phyloP scores from a whole-genome alignment of 2,329 filamentous ascomycete genomes.

The Spiromastix sp. region DNA sequence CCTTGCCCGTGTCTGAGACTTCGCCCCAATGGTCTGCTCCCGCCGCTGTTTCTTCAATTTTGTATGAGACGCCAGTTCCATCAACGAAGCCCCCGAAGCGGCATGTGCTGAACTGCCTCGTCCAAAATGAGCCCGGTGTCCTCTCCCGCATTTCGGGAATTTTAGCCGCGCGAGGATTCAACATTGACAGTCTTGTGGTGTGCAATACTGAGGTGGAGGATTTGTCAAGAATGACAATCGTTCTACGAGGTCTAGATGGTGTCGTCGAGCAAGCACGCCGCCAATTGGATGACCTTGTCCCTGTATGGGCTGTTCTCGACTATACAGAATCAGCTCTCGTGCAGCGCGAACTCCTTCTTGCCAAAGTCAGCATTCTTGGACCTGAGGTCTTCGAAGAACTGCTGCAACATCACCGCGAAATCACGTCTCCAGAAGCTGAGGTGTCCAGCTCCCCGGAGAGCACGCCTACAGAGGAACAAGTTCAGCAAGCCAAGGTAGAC shows the following conservation, averaged over 20 bases:
- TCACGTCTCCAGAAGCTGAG: constrained; percentile 47
- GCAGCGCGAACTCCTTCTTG: constrained; percentile 87
- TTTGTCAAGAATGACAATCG: constrained; percentile 96
- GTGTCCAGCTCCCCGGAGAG: constrained; percentile 13
- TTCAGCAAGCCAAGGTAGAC: too few species aligned
- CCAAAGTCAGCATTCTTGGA: constrained; percentile 92
- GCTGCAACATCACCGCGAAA: constrained; percentile 88
- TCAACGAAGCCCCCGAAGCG: constrained; percentile 78
- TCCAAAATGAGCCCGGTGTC: constrained; percentile 97
- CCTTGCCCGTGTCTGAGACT: constrained; percentile 65
- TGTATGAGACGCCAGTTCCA: constrained; percentile 91
- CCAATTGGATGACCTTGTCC: constrained; percentile 91
- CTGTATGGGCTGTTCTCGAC: constrained; percentile 95
- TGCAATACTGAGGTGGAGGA: constrained; percentile 97
- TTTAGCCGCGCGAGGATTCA: constrained; percentile 90
- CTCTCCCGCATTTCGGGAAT: constrained; percentile 94
- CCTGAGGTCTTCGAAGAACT: constrained; percentile 98
- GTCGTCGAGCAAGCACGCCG: constrained; percentile 94
- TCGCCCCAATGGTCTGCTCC: constrained; percentile 78
- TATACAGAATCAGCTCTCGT: constrained; percentile 89
- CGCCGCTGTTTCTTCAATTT: constrained; percentile 92
- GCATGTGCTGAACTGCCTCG: constrained; percentile 94
- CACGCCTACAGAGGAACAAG: constrained; percentile 3
- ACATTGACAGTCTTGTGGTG: constrained; percentile 96
- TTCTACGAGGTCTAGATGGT: constrained; percentile 91